Conservation (phyloP, 2,329 filamentous ascomycete species). For the Lasiodiplodia sp. region DNA sequence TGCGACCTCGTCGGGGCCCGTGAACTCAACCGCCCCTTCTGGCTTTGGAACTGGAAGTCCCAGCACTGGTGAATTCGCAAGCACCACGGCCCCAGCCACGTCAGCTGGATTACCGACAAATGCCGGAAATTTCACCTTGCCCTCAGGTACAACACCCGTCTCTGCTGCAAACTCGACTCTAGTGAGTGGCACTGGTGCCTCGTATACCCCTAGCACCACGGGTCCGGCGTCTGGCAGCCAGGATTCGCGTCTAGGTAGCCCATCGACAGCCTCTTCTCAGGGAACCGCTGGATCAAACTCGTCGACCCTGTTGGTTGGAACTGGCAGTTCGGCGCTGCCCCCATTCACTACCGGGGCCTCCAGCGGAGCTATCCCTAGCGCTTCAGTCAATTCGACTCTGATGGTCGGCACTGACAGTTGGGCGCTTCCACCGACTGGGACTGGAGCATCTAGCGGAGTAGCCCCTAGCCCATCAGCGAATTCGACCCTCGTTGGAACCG, state of each 20-base stretch:
- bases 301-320: no score
- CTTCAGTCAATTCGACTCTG: conserved; percentile 28
- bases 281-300: background rate
- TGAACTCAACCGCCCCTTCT: conserved; percentile 14
- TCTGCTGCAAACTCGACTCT: background rate
- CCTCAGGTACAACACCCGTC: background rate
- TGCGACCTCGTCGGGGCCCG: background rate
- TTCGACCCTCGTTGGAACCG: background rate
- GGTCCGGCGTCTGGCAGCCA: conserved; percentile 3
- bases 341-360: background rate
- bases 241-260: background rate
- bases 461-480: background rate
- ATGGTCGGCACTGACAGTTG: no score
- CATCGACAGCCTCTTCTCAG: background rate
- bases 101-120: background rate
- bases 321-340: no score
- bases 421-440: no score
- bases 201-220: background rate
- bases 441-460: no score
- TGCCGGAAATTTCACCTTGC: background rate
- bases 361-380: background rate
- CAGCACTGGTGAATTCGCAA: background rate
- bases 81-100: conserved; percentile 8
- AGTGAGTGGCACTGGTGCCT: background rate
- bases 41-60: background rate